Conservation (phyloP, 306 rosid genomes). For the Cucumis hystrix region DNA sequence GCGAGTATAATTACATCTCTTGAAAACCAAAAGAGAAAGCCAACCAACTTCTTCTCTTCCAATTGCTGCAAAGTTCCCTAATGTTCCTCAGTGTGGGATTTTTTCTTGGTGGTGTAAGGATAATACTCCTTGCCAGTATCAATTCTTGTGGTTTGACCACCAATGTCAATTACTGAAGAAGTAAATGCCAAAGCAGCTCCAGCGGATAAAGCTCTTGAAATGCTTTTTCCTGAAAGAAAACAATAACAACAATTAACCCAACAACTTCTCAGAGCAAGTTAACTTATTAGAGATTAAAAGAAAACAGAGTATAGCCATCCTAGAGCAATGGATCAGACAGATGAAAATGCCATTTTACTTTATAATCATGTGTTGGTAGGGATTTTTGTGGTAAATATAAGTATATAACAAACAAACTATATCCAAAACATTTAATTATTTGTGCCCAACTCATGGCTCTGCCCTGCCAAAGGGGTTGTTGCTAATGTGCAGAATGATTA, state of each 20-base stretch:
- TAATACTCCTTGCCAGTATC: constrained; percentile 79
- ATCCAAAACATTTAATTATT: neutral
- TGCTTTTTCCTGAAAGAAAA: constrained; percentile 61
- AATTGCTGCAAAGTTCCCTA: neutral
- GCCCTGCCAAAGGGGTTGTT: neutral
- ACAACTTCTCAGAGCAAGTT: constrained; percentile 2
- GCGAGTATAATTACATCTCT: constrained; percentile 32
- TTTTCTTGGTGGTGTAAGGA: constrained; percentile 84
- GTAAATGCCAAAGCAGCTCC: constrained; percentile 85
- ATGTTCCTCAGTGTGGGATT: constrained; percentile 34
- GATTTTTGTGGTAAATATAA: neutral
- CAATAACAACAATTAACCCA: constrained; percentile 9
- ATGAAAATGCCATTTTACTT: neutral
- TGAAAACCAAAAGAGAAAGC: constrained; percentile 9
- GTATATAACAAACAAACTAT: neutral
- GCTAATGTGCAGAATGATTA: neutral
- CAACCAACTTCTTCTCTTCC: constrained; percentile 5
- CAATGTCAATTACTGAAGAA: constrained; percentile 57
- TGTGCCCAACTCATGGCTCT: neutral
- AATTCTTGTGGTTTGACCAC: constrained; percentile 64
- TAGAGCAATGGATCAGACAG: neutral
- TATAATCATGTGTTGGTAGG: neutral
- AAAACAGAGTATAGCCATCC: neutral
- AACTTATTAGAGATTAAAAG: neutral
- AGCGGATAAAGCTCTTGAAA: constrained; percentile 74